A percentile compares a stretch with the other conserved stretches of the same genome.
Evolutionary conservation across 306 rosid species (phyloP).

Genomic region (Myrica gale): DNA sequence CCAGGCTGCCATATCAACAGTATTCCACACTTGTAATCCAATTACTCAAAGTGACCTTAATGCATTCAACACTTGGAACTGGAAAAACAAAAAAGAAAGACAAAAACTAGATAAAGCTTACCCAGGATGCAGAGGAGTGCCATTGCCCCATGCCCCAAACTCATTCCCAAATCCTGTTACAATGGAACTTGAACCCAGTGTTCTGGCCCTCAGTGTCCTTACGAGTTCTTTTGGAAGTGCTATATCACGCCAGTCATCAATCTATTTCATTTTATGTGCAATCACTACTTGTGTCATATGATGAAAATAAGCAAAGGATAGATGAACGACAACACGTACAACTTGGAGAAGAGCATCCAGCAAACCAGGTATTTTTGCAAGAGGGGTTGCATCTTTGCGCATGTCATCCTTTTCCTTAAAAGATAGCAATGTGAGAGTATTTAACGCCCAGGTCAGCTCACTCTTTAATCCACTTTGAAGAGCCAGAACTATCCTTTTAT

Average conservation of each 20-base stretch:
- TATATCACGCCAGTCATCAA: slow-evolving; percentile 97
- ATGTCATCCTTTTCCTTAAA: slow-evolving; percentile 92
- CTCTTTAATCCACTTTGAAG: slow-evolving; percentile 97
- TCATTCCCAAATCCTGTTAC: slow-evolving; percentile 89
- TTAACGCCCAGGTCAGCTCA: slow-evolving; percentile 94
- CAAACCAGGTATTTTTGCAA: slow-evolving; percentile 83
- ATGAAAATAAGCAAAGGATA: slow-evolving; percentile 8
- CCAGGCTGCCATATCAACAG: slow-evolving; percentile 46
- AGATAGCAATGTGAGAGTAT: slow-evolving; percentile 82
- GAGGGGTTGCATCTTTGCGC: slow-evolving; percentile 81
- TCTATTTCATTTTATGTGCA: slow-evolving; percentile 44
- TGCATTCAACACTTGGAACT: slow-evolving; percentile 11
- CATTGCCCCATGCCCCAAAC: slow-evolving; percentile 58
- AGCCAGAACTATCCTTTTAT: slow-evolving; percentile 86
- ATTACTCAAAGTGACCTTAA: slow-evolving; percentile 12
- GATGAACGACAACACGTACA: slow-evolving; percentile 50
- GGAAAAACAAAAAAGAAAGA: not conserved
- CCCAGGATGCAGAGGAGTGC: slow-evolving; percentile 50
- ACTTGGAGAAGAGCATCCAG: slow-evolving; percentile 97
- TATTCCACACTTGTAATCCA: slow-evolving; percentile 36
- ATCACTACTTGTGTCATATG: not conserved
- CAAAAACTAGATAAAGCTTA: slow-evolving; percentile 32
- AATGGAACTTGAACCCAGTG: slow-evolving; percentile 66
- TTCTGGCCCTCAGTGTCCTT: slow-evolving; percentile 60
- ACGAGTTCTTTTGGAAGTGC: slow-evolving; percentile 70